Evolutionary conservation across 2,329 filamentous ascomycete species (phyloP).

Genomic region (Penicillium glabrum): DNA sequence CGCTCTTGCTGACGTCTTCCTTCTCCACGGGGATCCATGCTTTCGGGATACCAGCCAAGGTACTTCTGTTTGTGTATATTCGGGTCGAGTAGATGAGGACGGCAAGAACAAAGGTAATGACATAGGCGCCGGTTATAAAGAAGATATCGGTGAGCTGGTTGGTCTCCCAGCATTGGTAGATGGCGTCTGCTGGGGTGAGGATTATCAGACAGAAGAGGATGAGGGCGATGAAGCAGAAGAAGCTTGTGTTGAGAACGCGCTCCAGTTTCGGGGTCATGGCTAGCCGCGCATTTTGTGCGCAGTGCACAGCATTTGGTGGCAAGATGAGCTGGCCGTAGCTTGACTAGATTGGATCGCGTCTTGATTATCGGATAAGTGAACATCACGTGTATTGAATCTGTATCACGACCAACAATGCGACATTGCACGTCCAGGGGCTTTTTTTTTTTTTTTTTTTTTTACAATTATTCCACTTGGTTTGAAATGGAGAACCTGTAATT

Average conservation of each 20-base stretch:
- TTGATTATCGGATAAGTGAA: neutral
- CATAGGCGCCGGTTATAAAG: constrained; percentile 73
- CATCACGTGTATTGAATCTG: constrained; percentile 1
- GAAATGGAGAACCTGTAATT: neutral
- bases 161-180: constrained; percentile 71
- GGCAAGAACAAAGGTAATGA: constrained; percentile 69
- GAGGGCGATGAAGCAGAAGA: constrained; percentile 75
- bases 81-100: constrained; percentile 76
- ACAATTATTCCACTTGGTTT: neutral
- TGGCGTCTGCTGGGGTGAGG: constrained; percentile 75
- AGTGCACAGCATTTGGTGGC: constrained; percentile 9
- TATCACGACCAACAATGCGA: neutral
- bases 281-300: constrained; percentile 20
- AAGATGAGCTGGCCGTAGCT: neutral
- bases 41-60: constrained; percentile 81
- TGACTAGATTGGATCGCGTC: neutral
- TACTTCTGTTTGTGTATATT: constrained; percentile 81
- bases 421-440: neutral
- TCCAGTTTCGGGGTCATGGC: constrained; percentile 54
- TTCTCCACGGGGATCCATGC: constrained; percentile 82
- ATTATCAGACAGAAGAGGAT: constrained; percentile 72
- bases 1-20: constrained; percentile 73
- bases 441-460: too few species aligned
- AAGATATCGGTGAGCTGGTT: constrained; percentile 76
- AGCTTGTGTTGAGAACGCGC: constrained; percentile 75